Evolutionary conservation across 768 basidiomycete species (phyloP).

Genomic region (Trametes gibbosa): DNA sequence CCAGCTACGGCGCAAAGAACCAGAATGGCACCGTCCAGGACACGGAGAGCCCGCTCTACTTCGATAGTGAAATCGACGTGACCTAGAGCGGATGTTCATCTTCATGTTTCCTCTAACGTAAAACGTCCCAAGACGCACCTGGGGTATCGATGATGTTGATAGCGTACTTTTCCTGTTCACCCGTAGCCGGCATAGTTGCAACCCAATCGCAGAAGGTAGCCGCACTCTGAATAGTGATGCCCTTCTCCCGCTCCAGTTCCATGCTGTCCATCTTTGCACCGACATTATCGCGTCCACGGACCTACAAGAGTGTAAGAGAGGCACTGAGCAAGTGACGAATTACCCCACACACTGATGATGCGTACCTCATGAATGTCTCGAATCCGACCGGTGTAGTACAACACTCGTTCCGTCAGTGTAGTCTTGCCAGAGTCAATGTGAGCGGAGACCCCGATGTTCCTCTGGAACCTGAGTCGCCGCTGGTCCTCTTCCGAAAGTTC

Average conservation of each 20-base stretch:
- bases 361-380: slow-evolving; percentile 91
- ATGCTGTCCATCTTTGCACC: slow-evolving; percentile 99
- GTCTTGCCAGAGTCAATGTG: slow-evolving; percentile 99
- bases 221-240: slow-evolving; percentile 98
- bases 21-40: slow-evolving; percentile 93
- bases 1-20: slow-evolving; percentile 97
- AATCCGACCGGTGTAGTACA: slow-evolving; percentile 96
- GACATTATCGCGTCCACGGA: slow-evolving; percentile 90
- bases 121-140: slow-evolving; percentile 44
- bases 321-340: background rate
- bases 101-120: background rate
- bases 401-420: slow-evolving; percentile 91
- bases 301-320: slow-evolving; percentile 41
- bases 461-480: slow-evolving; percentile 64
- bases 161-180: slow-evolving; percentile 77
- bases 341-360: too few species aligned
- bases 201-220: slow-evolving; percentile 99
- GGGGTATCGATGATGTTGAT: slow-evolving; percentile 99
- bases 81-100: slow-evolving; percentile 44
- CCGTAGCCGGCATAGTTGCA: slow-evolving; percentile 56
- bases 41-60: slow-evolving; percentile 94
- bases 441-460: slow-evolving; percentile 95
- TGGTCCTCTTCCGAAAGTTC: slow-evolving; percentile 63
- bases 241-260: slow-evolving; percentile 98
- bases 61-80: slow-evolving; percentile 99